Base-by-base conservation (phyloP, 352 stramenopile species). In the Phytopythium ostracodes region DNA sequence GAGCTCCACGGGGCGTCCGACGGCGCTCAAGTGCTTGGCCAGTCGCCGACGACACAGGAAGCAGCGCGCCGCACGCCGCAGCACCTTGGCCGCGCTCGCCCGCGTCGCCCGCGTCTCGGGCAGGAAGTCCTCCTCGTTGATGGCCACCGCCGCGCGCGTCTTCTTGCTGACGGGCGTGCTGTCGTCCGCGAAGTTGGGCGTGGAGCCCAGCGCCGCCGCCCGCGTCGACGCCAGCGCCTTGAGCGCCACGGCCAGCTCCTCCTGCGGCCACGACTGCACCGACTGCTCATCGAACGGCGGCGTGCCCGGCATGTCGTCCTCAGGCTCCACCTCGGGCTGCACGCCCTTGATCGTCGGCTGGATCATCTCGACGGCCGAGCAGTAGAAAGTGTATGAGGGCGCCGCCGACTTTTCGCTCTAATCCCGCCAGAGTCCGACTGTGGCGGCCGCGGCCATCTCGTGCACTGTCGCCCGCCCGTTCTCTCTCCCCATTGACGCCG, bases 1-100 rank as follows among this genome's bases (percentile, higher is more conserved):
- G 14, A 93, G 67, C 69, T 91, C 77, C 20, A 86, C 84, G 1
- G 84, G 84, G 1, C 81, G 76, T 0, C 84, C 81, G 0, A 86
- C 68, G 1, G 81, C 78, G 49, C 81, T 91, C n/a, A 77, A 67
- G 0, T 70, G 67, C 20, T 65, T 73, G 15, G 70, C 74, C 12
- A 88, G 55, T 22, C 59, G 59, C 42, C 56, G 57, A 29, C 68
- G 67, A 11, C 70, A 64, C 53, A 84, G 44, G 47, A 87, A 87
- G 36, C 70, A 68, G 4, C 74, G 72, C 2, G 73, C 59, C 2
- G 64, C 60, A 18, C 77, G 69, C 49, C 89, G 77, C 0, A 78
- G 36, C 10, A 83, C 54, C 9, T 31, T 20, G 0, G 76, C 79
- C 5, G 79, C 79, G 8, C 15, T 20, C 4, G 72, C 73, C 38